These are phyloP conservation scores for Collybiopsis confluens DNA, from an alignment of 768 basidiomycete genomes.

Conservation along the genomic window DNA sequence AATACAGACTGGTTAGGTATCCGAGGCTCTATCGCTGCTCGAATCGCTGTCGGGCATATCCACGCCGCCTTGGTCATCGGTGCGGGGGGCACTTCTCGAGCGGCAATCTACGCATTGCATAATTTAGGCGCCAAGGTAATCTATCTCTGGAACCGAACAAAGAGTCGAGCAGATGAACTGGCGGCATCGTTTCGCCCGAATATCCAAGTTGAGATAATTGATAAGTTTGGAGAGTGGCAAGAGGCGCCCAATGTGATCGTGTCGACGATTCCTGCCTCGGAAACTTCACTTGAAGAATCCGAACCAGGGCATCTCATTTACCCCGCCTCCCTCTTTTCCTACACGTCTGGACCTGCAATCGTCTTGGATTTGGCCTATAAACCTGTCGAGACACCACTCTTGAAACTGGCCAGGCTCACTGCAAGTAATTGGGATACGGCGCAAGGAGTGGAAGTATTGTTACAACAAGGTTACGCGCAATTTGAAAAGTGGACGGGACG, in stretches of 20 bases:
- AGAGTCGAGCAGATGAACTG: conserved; percentile 65
- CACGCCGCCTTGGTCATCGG: conserved; percentile 80
- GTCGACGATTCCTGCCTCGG: conserved; percentile 81
- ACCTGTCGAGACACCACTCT: conserved; percentile 79
- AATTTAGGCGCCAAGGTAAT: conserved; percentile 62
- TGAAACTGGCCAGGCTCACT: conserved; percentile 56
- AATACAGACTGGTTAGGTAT: conserved; percentile 98
- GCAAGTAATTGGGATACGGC: conserved; percentile 62
- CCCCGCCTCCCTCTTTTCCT: conserved; percentile 52
- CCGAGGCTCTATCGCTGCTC: conserved; percentile 44
- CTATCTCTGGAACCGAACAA: conserved; percentile 87
- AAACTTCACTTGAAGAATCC: conserved; percentile 33
- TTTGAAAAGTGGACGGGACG: conserved; percentile 81
- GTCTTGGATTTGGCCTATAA: conserved; percentile 95
- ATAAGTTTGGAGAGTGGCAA: conserved; percentile 53
- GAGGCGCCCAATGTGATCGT: conserved; percentile 69
- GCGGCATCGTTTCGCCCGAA: conserved; percentile 58
- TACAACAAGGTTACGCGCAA: conserved; percentile 87
- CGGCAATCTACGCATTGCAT: conserved; percentile 87
- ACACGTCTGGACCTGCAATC: conserved; percentile 46
- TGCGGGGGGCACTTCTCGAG: conserved; percentile 91
- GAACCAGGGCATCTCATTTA: conserved; percentile 41
- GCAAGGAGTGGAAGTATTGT: conserved; percentile 77
- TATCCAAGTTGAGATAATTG: conserved; percentile 56
- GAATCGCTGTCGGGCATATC: conserved; percentile 35